These are phyloP conservation scores for Lentinula sp. DNA, from an alignment of 768 basidiomycete genomes.

Conservation along the genomic window DNA sequence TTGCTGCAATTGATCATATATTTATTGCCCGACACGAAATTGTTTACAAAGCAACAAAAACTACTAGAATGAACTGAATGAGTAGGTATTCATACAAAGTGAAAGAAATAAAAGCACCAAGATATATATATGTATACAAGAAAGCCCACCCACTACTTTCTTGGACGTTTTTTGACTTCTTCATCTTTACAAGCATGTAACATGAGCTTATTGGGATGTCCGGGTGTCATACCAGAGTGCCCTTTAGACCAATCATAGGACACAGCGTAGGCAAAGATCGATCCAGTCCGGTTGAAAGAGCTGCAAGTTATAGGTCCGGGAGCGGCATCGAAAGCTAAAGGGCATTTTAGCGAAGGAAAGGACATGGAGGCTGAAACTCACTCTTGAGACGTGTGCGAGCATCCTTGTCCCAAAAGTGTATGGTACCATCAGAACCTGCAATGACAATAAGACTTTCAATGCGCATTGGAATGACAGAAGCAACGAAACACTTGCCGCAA, in stretches of 20 bases:
- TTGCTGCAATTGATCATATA: not conserved
- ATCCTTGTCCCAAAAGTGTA: conserved; percentile 95
- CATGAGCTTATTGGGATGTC: conserved; percentile 74
- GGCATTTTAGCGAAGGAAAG: conserved; percentile 4
- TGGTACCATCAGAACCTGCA: conserved; percentile 74
- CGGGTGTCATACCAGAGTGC: conserved; percentile 74
- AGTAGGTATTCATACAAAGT: not conserved
- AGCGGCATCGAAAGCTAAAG: conserved; percentile 62
- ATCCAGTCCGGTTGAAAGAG: conserved; percentile 82
- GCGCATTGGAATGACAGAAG: conserved; percentile 6
- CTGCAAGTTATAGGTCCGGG: conserved; percentile 76
- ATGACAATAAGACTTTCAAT: too few species aligned
- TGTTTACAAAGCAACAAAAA: not conserved
- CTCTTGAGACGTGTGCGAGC: conserved; percentile 88
- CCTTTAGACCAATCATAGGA: conserved; percentile 96
- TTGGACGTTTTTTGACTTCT: conserved; percentile 68
- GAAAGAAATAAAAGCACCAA: not conserved
- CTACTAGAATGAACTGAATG: not conserved
- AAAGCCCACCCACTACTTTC: conserved; percentile 24
- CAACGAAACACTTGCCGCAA: conserved; percentile 41
- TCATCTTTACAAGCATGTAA: conserved; percentile 84
- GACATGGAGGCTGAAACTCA: conserved; percentile 24
- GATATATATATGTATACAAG: not conserved
- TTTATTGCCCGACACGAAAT: not conserved
- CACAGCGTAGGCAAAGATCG: conserved; percentile 86